Evolutionary conservation across 2,329 filamentous ascomycete species (phyloP).

Genomic region (Diaporthe aspalathi): DNA sequence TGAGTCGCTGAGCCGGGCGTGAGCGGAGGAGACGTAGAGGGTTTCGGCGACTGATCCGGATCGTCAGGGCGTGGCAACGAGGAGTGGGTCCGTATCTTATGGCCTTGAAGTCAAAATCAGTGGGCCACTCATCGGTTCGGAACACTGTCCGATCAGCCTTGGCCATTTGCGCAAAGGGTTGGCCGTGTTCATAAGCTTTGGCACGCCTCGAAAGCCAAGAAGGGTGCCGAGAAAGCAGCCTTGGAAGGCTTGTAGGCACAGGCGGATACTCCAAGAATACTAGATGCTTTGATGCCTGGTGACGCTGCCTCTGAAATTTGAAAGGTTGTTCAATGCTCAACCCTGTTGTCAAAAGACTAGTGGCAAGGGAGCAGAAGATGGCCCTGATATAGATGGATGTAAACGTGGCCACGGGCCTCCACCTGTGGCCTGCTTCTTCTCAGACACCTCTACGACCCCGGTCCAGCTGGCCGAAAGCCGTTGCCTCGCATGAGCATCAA

Average conservation of each 20-base stretch:
- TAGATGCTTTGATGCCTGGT: background rate
- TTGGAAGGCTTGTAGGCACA: background rate
- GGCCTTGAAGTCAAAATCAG: background rate
- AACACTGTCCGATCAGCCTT: conserved; percentile 6
- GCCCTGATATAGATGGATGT: background rate
- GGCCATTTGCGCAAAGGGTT: conserved; percentile 15
- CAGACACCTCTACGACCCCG: background rate
- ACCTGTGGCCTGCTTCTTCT: background rate
- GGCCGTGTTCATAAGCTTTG: background rate
- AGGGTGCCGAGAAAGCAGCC: background rate
- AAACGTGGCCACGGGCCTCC: background rate
- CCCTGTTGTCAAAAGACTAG: background rate
- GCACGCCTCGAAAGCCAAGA: background rate
- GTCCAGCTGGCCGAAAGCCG: conserved; percentile 11
- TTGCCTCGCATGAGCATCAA: conserved; percentile 4
- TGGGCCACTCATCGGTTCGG: background rate
- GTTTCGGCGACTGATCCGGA: conserved; percentile 14
- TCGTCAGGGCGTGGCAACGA: background rate
- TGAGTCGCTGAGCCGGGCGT: conserved; percentile 23
- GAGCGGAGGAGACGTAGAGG: conserved; percentile 27
- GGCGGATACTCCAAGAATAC: background rate
- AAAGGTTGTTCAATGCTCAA: background rate
- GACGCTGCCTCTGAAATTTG: background rate
- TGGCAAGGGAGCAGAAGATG: background rate
- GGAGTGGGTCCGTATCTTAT: background rate